Conservation (phyloP, 1,284 basidiomycete species). For the Puccinia sorghi region DNA sequence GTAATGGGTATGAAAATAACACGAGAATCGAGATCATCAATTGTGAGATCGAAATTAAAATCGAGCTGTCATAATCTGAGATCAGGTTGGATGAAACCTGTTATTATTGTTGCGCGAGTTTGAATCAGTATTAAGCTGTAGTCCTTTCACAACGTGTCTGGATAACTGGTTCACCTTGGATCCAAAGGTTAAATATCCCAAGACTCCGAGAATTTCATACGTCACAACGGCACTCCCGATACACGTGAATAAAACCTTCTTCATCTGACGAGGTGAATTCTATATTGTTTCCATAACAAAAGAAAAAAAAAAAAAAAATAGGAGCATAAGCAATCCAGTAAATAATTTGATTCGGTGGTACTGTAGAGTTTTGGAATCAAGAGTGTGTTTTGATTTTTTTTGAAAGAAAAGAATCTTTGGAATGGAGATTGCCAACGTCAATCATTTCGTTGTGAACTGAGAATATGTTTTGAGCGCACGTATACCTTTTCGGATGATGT, state of each 20-base stretch:
- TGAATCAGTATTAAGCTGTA: background rate
- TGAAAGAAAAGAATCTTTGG: background rate
- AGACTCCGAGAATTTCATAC: conserved; percentile 58
- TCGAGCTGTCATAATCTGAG: conserved; percentile 74
- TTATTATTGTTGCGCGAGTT: background rate
- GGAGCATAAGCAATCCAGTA: background rate
- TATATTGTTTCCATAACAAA: background rate
- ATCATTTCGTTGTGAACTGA: conserved; percentile 45
- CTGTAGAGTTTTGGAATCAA: too few relatives aligned
- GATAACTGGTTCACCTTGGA: conserved; percentile 62
- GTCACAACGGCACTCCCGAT: conserved; percentile 32
- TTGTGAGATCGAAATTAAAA: conserved; percentile 89
- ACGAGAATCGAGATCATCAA: conserved; percentile 85
- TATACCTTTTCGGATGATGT: conserved; percentile 3
- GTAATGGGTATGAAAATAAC: conserved; percentile 71
- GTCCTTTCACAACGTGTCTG: background rate
- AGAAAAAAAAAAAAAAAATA: background rate
- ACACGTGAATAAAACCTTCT: conserved; percentile 31
- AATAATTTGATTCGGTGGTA: too few relatives aligned
- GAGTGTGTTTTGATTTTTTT: background rate
- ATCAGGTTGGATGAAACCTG: conserved; percentile 47
- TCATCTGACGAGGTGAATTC: conserved; percentile 27
- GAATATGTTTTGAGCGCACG: conserved; percentile 46
- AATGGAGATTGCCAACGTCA: background rate
- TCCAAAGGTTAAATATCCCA: conserved; percentile 96